Conservation (phyloP, 371 early-diverging fungal species). For the Synchytrium microbalum region DNA sequence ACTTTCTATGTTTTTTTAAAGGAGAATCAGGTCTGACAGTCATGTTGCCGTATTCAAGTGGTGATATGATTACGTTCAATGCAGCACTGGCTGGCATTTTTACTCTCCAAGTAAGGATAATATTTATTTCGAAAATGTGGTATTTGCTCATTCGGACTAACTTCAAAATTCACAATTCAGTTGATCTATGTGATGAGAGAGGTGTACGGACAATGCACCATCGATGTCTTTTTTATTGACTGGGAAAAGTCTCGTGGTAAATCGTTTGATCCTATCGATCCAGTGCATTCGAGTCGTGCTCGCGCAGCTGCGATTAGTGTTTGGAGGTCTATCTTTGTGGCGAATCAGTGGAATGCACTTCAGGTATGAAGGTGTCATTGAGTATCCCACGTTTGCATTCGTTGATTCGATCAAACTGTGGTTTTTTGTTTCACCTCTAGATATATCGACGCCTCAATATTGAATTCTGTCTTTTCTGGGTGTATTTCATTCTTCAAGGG, state of each 20-base stretch:
- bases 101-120: constrained; percentile 19
- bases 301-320: constrained; percentile 37
- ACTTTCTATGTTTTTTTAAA: constrained; percentile 39
- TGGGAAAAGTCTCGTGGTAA: constrained; percentile 42
- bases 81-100: constrained; percentile 16
- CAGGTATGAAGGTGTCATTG: constrained; percentile 19
- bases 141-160: neutral
- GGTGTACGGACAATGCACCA: constrained; percentile 33
- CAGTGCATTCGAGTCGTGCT: constrained; percentile 1
- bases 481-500: constrained; percentile 34
- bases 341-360: constrained; percentile 37
- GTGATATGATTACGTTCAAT: constrained; percentile 23
- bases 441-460: constrained; percentile 29
- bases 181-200: constrained; percentile 10
- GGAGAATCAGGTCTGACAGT: constrained; percentile 26
- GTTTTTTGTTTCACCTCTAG: constrained; percentile 9
- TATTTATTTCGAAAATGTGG: constrained; percentile 10
- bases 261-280: constrained; percentile 12
- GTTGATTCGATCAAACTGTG: neutral
- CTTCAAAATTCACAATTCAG: constrained; percentile 4
- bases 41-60: constrained; percentile 23
- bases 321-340: constrained; percentile 45
- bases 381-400: neutral
- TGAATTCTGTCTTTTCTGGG: constrained; percentile 28
- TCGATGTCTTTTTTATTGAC: constrained; percentile 41